Base-by-base conservation (phyloP, 345 rosid genomes). In the Gynandropsis gynandra region DNA sequence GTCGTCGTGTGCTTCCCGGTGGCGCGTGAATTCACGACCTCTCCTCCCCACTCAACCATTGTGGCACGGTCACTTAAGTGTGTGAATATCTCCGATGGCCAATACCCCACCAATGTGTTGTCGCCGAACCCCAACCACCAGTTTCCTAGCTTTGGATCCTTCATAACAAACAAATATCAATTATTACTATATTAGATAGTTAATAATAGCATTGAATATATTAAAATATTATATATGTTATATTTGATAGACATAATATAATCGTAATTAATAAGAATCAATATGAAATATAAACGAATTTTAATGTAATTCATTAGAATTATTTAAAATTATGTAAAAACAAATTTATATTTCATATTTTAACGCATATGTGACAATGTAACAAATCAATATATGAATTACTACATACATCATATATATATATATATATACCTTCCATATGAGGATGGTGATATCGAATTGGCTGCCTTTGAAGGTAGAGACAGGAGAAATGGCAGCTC, bases 101-200 rank as follows among this genome's bases (percentile, higher is more conserved):
- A 87, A 62, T 92, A 92, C 16, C 98, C 98, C 1, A 92, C 88
- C 4, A 87, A 64, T 7, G 80, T 81, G 56, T 67, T 76, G 65
- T 85, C 98, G 1, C 97, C 90, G 37, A 92, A 85, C 40, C 97
- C 80, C 94, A 92, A 75, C 98, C 98, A 87, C 98, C 98, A 92
- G 27, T 82, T 87, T 9, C 98, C 98, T 48, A 70, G 40, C 61
- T 75, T 92, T 0, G 95, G 98, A 59, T 92, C 98, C 98, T 92
- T 15, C 43, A n/a, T 43, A 50, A 1, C 38, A 42, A 8, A 17
- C 8, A 3, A 20, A 13, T 56, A 32, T 21, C 31, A 16, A 16
- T 13, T 9, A 4, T 33, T 16, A 50, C 10, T n/a, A n/a, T n/a
- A n/a, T n/a, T n/a, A n/a, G n/a, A n/a, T n/a, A n/a, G n/a, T n/a